Conservation (phyloP, 768 basidiomycete genomes). For the Russula abietina region DNA sequence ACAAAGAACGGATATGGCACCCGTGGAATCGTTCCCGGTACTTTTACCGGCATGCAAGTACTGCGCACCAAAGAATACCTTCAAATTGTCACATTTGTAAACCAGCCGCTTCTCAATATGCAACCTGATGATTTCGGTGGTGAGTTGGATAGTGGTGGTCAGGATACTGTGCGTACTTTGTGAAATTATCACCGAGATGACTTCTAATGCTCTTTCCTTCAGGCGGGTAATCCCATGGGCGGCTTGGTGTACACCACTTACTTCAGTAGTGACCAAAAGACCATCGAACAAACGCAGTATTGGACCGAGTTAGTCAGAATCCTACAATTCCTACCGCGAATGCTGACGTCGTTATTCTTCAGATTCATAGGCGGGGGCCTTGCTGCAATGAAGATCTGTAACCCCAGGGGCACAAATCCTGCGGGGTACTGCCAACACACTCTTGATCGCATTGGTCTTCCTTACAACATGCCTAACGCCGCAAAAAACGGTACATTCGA, state of each 20-base stretch:
- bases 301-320: constrained; percentile 56
- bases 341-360: constrained; percentile 21
- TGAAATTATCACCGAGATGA: neutral
- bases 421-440: constrained; percentile 61
- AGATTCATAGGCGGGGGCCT: constrained; percentile 64
- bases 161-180: constrained; percentile 43
- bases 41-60: constrained; percentile 59
- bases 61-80: constrained; percentile 54
- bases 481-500: constrained; percentile 57
- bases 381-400: constrained; percentile 73
- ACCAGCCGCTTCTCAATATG: constrained; percentile 57
- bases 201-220: neutral
- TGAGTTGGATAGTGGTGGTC: constrained; percentile 73
- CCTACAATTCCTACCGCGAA: neutral
- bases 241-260: constrained; percentile 60
- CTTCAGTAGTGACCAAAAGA: constrained; percentile 41
- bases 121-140: constrained; percentile 55
- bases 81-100: constrained; percentile 55
- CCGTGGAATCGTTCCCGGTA: constrained; percentile 63
- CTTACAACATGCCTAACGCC: constrained; percentile 63
- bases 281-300: constrained; percentile 49
- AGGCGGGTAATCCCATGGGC: constrained; percentile 80
- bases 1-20: constrained; percentile 65
- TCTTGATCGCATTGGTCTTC: constrained; percentile 68
- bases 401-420: constrained; percentile 47